Conservation (phyloP, 108 stramenopile species). For the Parmales sp. region DNA sequence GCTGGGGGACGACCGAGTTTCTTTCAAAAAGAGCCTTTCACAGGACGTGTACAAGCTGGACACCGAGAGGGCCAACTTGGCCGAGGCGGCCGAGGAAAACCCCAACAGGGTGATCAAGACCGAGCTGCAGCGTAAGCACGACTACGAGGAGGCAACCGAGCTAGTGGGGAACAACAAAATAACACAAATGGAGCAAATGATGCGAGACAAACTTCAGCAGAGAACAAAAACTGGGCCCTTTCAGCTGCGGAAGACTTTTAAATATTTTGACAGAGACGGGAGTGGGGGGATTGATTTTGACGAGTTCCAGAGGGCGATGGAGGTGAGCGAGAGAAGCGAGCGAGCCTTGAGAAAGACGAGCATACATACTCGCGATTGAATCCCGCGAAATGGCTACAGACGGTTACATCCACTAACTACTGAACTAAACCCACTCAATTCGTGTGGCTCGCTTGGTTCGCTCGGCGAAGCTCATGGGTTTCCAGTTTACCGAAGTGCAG, state of each 20-base stretch:
- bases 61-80: slow-evolving; percentile 29
- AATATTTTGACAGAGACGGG: slow-evolving; percentile 54
- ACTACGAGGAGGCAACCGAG: slow-evolving; percentile 46
- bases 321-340: no score
- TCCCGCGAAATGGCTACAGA: no score
- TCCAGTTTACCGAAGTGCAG: slow-evolving; percentile 53
- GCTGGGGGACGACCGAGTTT: slow-evolving; percentile 54
- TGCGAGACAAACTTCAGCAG: slow-evolving; percentile 54
- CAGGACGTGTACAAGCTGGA: slow-evolving; percentile 41
- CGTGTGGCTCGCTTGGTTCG: no score
- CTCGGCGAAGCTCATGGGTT: slow-evolving; percentile 56
- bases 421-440: no score
- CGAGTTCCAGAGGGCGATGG: slow-evolving; percentile 55
- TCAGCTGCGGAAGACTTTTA: slow-evolving; percentile 52
- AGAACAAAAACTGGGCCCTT: slow-evolving; percentile 50
- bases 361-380: no score
- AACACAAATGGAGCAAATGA: slow-evolving; percentile 53
- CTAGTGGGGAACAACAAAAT: slow-evolving; percentile 48
- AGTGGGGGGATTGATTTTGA: slow-evolving; percentile 46
- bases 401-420: no score
- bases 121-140: slow-evolving; percentile 30
- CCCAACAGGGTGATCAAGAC: slow-evolving; percentile 24
- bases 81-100: slow-evolving; percentile 14
- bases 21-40: slow-evolving; percentile 47
- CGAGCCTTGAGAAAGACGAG: no score